Conservation (phyloP, 2,329 filamentous ascomycete genomes). For the Ilyonectria sp. region DNA sequence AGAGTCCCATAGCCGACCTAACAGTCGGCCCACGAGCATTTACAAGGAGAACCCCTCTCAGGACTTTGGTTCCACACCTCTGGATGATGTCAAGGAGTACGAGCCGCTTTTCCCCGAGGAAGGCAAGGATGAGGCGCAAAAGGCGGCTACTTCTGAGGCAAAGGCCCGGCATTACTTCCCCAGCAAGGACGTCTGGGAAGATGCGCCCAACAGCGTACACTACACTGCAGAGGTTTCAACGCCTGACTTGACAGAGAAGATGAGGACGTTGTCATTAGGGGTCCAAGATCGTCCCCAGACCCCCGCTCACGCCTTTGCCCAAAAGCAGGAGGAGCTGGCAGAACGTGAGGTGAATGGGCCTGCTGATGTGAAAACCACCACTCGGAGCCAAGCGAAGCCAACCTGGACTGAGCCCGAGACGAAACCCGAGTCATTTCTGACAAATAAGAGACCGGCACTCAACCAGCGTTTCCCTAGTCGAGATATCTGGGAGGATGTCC, state of each 20-base stretch:
- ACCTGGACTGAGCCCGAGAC: constrained; percentile 62
- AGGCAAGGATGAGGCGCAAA: constrained; percentile 65
- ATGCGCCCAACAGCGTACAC: constrained; percentile 88
- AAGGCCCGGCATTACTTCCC: constrained; percentile 82
- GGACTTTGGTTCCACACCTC: constrained; percentile 75
- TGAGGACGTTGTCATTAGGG: constrained; percentile 52
- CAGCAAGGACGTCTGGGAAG: constrained; percentile 97
- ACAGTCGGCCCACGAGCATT: constrained; percentile 70
- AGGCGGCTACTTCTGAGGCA: constrained; percentile 55
- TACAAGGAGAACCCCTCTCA: constrained; percentile 68
- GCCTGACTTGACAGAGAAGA: constrained; percentile 68
- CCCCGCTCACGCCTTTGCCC: constrained; percentile 76
- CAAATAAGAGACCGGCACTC: constrained; percentile 69
- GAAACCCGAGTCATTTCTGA: constrained; percentile 60
- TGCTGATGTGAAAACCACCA: constrained; percentile 48
- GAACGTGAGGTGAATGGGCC: constrained; percentile 64
- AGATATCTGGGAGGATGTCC: constrained; percentile 95
- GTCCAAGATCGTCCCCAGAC: constrained; percentile 63
- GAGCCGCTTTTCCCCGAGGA: constrained; percentile 94
- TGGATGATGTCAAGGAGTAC: constrained; percentile 94
- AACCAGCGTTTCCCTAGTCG: constrained; percentile 88
- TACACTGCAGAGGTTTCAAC: constrained; percentile 87
- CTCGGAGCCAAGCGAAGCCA: constrained; percentile 54
- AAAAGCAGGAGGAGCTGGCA: constrained; percentile 75
- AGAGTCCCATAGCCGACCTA: constrained; percentile 73